Base-by-base conservation (phyloP, 2,329 filamentous ascomycete genomes). In the Beauveria caledonica region DNA sequence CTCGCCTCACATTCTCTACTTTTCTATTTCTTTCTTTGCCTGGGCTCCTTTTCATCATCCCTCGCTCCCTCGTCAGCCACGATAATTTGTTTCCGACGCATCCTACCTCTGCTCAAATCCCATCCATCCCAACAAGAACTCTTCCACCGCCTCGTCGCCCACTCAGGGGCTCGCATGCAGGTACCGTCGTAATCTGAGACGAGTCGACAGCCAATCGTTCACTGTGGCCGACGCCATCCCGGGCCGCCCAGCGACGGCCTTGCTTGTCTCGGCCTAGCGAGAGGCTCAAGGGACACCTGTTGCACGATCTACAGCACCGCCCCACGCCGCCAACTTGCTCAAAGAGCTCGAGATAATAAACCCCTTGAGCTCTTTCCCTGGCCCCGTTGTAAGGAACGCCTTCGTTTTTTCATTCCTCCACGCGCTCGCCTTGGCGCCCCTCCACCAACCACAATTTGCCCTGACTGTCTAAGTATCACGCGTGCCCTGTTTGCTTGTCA, bases 151-250 rank as follows among this genome's bases (percentile, higher is more conserved):
- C 58, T 60, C 49, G 33, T 19, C 52, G n/a, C 23, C 39, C 33
- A 33, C 33, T 58, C 63, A 63, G 63, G 63, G 62, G 60, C 27
- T 60, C 33, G 60, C 40, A 66, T 65, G 66, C 68, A 69, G 67
- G 67, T 68, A 68, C 66, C 48, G 52, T 40, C 65, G 64, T 62
- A 66, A 67, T 60, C 66, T 72, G 72, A 73, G 72, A 73, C 72
- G 68, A 65, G 59, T 63, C 61, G 62, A 48, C 55, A 63, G 64
- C 71, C 71, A 73, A 73, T 71, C 69, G 65, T 65, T 59, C 39
- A 15, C 13, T 36, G 17, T 39, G 45, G 46, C 52, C 57, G 60
- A 60, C 60, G 59, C 57, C 52, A 53, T 57, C 58, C 49, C 58
- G 49, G 49, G 27, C 54, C 42, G 54, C 29, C 7, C 40, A 25